phyloP scores from a whole-genome alignment of 2,329 filamentous ascomycete species.

The Phialophora expanda region DNA sequence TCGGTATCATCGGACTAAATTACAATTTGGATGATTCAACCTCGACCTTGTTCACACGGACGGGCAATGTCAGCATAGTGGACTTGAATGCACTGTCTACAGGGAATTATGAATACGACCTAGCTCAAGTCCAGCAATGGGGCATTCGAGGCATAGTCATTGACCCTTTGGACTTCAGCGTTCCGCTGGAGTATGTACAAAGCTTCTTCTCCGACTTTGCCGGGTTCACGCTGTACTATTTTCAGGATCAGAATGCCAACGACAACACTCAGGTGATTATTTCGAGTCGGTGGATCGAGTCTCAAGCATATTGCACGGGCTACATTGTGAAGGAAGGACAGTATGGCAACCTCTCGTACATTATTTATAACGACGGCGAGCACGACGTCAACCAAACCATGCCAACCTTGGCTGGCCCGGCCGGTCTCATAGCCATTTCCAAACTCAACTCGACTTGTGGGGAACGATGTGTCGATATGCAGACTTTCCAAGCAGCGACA shows the following conservation, averaged over 20 bases:
- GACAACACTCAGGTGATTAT: conserved; percentile 14
- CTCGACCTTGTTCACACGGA: conserved; percentile 17
- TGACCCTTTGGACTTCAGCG: conserved; percentile 13
- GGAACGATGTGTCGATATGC: conserved; percentile 30
- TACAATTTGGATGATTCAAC: conserved; percentile 33
- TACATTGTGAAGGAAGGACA: conserved; percentile 30
- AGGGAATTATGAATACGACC: conserved; percentile 23
- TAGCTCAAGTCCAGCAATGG: conserved; percentile 28
- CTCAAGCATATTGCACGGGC: conserved; percentile 28
- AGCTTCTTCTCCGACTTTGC: conserved; percentile 22
- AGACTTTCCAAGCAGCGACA: conserved; percentile 29
- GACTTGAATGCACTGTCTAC: conserved; percentile 28
- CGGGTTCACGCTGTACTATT: conserved; percentile 31
- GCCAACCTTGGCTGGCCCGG: conserved; percentile 25
- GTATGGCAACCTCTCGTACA: conserved; percentile 33
- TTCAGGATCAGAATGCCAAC: conserved; percentile 31
- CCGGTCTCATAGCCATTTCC: conserved; percentile 28
- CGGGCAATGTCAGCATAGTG: conserved; percentile 29
- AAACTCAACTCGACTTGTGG: conserved; percentile 35
- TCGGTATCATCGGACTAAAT: conserved; percentile 38
- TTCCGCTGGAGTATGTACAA: conserved; percentile 32
- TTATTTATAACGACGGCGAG: conserved; percentile 32
- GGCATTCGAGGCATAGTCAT: conserved; percentile 34
- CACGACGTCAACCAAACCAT: conserved; percentile 32
- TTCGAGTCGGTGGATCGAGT: conserved; percentile 26